Base-by-base conservation (phyloP, 768 basidiomycete species). In the Infundibulicybe gibba region DNA sequence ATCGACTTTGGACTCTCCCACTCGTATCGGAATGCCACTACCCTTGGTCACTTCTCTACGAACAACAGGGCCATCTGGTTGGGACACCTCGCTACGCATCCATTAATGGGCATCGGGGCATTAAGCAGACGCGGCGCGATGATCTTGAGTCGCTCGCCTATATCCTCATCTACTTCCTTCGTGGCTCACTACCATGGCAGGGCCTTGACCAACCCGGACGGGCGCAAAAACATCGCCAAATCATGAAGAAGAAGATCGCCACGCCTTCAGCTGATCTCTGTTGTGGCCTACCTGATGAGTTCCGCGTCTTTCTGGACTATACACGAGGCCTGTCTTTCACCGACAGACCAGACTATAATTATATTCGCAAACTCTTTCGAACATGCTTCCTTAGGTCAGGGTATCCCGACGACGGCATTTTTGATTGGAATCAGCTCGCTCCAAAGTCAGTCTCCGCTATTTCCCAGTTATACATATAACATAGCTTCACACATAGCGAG, bases 11-110 rank as follows among this genome's bases (percentile, higher is more conserved):
- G n/a, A n/a, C n/a, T n/a, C n/a, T n/a, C n/a, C n/a, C n/a, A n/a
- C n/a, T n/a, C n/a, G n/a, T n/a, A n/a, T n/a, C n/a, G n/a, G n/a
- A n/a, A n/a, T n/a, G n/a, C n/a, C n/a, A n/a, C n/a, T n/a, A n/a
- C n/a, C n/a, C n/a, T n/a, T n/a, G n/a, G n/a, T n/a, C n/a, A n/a
- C n/a, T n/a, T n/a, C n/a, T n/a, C n/a, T n/a, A n/a, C n/a, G n/a
- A n/a, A n/a, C n/a, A n/a, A n/a, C n/a, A n/a, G n/a, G n/a, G n/a
- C n/a, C n/a, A n/a, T n/a, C 63, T 90, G 45, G 89, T 87, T 0
- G 88, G 87, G 47, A 90, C 87, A 30, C 85, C 87, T 48, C 81
- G 87, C 44, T 90, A 89, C 72, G 87, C 87, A n/a, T n/a, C n/a
- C n/a, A n/a, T n/a, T n/a, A n/a, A n/a, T n/a, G n/a, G n/a, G n/a